phyloP scores from a whole-genome alignment of 2,329 filamentous ascomycete genomes.

The Cryphonectria parasitica region DNA sequence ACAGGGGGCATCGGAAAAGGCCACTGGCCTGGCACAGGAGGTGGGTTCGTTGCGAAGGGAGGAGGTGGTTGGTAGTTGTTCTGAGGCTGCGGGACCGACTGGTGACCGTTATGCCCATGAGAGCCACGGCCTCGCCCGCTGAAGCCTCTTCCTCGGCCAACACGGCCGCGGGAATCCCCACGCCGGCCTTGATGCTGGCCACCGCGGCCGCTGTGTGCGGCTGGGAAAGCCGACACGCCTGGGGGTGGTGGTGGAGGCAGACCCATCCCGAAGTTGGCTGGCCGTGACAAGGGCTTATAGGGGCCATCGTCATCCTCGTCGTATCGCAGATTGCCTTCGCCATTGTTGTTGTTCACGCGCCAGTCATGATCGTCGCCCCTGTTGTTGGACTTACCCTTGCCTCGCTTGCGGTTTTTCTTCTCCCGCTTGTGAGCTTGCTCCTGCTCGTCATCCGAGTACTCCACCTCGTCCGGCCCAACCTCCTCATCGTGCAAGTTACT shows the following conservation, averaged over 20 bases:
- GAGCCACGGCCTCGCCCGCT: slow-evolving; percentile 45
- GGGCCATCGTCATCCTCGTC: slow-evolving; percentile 71
- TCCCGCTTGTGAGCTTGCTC: slow-evolving; percentile 80
- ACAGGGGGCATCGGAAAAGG: slow-evolving; percentile 27
- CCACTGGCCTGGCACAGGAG: slow-evolving; percentile 32
- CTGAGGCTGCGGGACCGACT: slow-evolving; percentile 28
- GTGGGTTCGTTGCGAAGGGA: slow-evolving; percentile 32
- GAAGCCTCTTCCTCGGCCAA: slow-evolving; percentile 43
- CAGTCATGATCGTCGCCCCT: slow-evolving; percentile 46
- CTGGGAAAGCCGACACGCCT: slow-evolving; percentile 18
- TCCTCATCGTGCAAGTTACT: slow-evolving; percentile 96
- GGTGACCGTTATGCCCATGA: slow-evolving; percentile 40
- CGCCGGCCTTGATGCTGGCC: slow-evolving; percentile 45
- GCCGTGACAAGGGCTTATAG: slow-evolving; percentile 73
- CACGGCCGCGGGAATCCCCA: slow-evolving; percentile 52
- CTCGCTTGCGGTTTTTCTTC: slow-evolving; percentile 66
- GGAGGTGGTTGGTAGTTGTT: slow-evolving; percentile 34
- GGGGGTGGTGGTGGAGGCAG: slow-evolving; percentile 50
- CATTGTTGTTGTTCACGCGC: slow-evolving; percentile 37
- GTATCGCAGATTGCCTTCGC: slow-evolving; percentile 60
- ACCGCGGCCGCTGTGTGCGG: slow-evolving; percentile 33
- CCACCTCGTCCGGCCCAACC: slow-evolving; percentile 79
- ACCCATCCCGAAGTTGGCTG: slow-evolving; percentile 62
- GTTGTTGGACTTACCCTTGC: slow-evolving; percentile 51
- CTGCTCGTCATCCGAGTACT: slow-evolving; percentile 96